These are phyloP conservation scores for Cladosporium phlei DNA, from an alignment of 2,329 filamentous ascomycete species.

Conservation along the genomic window DNA sequence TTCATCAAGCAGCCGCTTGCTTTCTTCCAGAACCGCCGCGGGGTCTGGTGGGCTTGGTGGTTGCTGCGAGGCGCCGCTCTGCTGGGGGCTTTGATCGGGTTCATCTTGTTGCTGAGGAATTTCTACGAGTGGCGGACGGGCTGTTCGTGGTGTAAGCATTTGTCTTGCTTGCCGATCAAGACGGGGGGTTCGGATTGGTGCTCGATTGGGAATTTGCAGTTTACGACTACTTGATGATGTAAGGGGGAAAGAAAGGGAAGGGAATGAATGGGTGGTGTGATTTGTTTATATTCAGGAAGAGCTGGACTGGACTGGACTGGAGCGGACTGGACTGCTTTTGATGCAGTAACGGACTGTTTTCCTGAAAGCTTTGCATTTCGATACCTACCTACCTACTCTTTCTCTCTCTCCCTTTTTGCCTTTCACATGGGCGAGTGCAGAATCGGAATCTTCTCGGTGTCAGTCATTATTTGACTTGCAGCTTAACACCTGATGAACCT, in stretches of 20 bases:
- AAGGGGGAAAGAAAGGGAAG: too few relatives aligned
- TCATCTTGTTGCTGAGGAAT: constrained; percentile 81
- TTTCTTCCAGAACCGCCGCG: constrained; percentile 90
- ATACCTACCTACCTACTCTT: background rate
- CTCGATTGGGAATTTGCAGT: constrained; percentile 43
- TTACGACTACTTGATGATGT: constrained; percentile 15
- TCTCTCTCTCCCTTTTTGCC: background rate
- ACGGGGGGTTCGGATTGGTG: constrained; percentile 53
- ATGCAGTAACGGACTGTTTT: too few relatives aligned
- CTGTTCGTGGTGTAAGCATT: constrained; percentile 90
- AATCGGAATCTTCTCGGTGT: too few relatives aligned
- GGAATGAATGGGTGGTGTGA: too few relatives aligned
- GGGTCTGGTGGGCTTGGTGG: constrained; percentile 98
- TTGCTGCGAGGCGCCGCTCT: constrained; percentile 73
- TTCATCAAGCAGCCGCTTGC: constrained; percentile 52
- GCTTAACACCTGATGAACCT: too few relatives aligned
- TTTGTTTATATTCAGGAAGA: too few relatives aligned
- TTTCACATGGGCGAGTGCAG: too few relatives aligned
- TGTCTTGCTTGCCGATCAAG: constrained; percentile 76
- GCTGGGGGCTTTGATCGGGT: constrained; percentile 74
- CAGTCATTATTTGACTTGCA: too few relatives aligned
- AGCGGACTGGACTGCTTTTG: too few relatives aligned
- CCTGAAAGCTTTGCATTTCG: background rate
- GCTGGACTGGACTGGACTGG: background rate
- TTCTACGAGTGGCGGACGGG: constrained; percentile 76